phyloP scores from a whole-genome alignment of 805 yeast genomes.

The Wickerhamomyces alni region DNA sequence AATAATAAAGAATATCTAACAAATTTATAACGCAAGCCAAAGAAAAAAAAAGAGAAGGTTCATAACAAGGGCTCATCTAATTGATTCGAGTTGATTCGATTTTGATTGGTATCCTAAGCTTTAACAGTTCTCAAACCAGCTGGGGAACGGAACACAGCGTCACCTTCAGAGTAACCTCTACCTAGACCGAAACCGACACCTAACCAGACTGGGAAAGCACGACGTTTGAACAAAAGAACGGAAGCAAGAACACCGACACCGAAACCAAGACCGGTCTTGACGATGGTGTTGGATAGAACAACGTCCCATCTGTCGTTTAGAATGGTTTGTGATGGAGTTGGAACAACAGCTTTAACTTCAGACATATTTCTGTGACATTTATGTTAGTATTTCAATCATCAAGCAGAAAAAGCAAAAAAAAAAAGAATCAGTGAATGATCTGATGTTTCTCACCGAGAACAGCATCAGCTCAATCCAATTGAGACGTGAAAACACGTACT shows the following conservation, averaged over 20 bases:
- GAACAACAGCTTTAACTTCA: constrained; percentile 19
- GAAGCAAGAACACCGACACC: constrained; percentile 95
- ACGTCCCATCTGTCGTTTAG: constrained; percentile 87
- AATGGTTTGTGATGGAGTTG: constrained; percentile 48
- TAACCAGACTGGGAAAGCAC: constrained; percentile 96
- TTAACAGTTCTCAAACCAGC: constrained; percentile 73
- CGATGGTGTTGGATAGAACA: constrained; percentile 87
- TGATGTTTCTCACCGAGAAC: too few relatives aligned
- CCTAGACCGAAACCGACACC: constrained; percentile 98
- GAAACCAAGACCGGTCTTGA: constrained; percentile 92
- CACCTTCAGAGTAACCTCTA: constrained; percentile 97
- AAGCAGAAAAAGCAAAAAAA: too few relatives aligned
- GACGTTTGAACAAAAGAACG: constrained; percentile 82
- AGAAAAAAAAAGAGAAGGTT: background rate
- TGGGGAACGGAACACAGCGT: constrained; percentile 84
- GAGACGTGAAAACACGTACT: too few relatives aligned
- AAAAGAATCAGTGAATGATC: too few relatives aligned
- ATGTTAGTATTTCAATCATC: too few relatives aligned
- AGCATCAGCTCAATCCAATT: background rate
- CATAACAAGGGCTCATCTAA: background rate
- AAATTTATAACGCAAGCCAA: background rate
- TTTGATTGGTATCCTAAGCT: constrained; percentile 35
- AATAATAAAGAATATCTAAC: background rate
- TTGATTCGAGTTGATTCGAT: background rate
- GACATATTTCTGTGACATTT: constrained; percentile 8